These are phyloP conservation scores for Paramarasmius palmivorus DNA, from an alignment of 1,284 basidiomycete genomes.

Conservation along the genomic window DNA sequence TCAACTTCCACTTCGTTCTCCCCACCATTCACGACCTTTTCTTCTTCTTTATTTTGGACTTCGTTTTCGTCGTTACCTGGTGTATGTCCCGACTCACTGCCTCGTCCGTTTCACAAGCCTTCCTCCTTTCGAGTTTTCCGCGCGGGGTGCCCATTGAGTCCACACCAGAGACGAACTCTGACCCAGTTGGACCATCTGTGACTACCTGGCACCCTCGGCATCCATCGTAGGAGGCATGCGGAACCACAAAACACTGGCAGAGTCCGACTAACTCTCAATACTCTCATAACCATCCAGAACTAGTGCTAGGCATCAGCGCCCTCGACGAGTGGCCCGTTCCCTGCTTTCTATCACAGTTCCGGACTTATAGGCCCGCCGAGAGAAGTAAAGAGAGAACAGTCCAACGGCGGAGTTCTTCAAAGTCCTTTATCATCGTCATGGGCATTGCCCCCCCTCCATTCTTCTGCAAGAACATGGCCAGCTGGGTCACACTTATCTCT, in stretches of 20 bases:
- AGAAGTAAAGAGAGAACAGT: constrained; percentile 48
- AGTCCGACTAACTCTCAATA: constrained; percentile 4
- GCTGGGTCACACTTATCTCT: constrained; percentile 58
- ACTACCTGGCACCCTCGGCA: constrained; percentile 17
- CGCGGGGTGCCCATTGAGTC: constrained; percentile 44
- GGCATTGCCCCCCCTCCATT: constrained; percentile 60
- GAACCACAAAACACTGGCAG: constrained; percentile 6
- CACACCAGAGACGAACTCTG: constrained; percentile 56
- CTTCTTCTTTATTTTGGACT: constrained; percentile 7
- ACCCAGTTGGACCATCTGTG: constrained; percentile 26
- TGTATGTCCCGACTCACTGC: constrained; percentile 48
- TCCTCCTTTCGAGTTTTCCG: constrained; percentile 50
- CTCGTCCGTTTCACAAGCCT: constrained; percentile 48
- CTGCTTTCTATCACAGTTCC: constrained; percentile 60
- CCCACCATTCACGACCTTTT: constrained; percentile 5
- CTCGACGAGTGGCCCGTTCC: constrained; percentile 48
- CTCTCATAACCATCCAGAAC: constrained; percentile 7
- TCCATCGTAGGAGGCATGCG: constrained; percentile 23
- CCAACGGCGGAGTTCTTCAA: constrained; percentile 46
- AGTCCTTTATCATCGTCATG: constrained; percentile 68
- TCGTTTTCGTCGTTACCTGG: constrained; percentile 12
- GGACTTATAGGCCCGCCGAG: too few species aligned
- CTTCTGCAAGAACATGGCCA: constrained; percentile 61
- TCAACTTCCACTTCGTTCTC: constrained; percentile 3
- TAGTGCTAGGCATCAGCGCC: constrained; percentile 35